Evolutionary conservation across 192 early-diverging fungal genomes (phyloP), one percentile per base, ranked within the genome.

Genomic region (Martensiomyces pterosporus): DNA sequence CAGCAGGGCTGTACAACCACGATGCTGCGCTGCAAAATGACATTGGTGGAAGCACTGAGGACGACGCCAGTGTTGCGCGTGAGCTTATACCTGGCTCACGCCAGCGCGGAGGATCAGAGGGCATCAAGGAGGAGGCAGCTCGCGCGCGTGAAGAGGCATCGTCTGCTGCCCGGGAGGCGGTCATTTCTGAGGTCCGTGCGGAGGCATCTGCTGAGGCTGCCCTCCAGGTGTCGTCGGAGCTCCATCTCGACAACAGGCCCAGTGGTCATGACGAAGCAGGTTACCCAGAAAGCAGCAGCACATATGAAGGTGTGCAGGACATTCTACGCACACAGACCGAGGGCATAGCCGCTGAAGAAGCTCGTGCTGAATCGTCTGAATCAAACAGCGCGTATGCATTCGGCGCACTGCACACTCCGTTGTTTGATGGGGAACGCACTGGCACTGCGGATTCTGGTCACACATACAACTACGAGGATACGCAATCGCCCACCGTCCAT

Each of bases 151-250:
- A 47, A 0, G 67, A 71, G 40, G 67, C 67, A 10, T 53, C 60
- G 0, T 47, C 43, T 0, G 67, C 59, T 3, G 67, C 67, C 3
- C 53, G 67, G 14, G 67, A 63, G 32, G 60, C 67, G 2, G 60
- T 71, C 29, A 50, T 71, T 22, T 59, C 60, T 0, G 67, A 71
- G 15, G 43, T 71, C 21, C 43, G 60, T 4, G 67, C 67, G 9
- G 56, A 71, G 15, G 67, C 67, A 13, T 71, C 67, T 3, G 67
- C 60, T 0, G 56, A 71, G 27, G 67, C 67, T 0, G 67, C 67
- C 2, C 27, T 55, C 6, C 52, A 64, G 15, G 67, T 59, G 6
- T 71, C 67, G 4, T 48, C 67, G 0, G 67, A 63, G 50, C 60
- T 71, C 7, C 60, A 61, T 22, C 46, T 70, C 2, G 49, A 29